Conservation (phyloP, 1,284 basidiomycete species). For the Rhizoctonia solani region DNA sequence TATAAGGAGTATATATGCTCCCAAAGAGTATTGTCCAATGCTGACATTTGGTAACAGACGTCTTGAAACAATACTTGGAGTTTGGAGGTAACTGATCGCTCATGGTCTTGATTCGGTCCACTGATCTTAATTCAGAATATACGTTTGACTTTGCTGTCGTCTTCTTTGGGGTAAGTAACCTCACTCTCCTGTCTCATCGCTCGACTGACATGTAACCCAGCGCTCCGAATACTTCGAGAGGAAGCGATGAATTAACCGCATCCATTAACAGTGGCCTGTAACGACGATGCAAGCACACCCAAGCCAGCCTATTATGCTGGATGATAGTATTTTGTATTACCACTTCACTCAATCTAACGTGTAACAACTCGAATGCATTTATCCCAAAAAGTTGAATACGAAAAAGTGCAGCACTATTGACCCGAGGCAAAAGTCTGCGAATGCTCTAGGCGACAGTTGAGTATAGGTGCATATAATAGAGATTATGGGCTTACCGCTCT, state of each 20-base stretch:
- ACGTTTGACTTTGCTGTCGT: conserved; percentile 81
- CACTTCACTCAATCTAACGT: conserved; percentile 22
- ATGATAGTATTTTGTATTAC: not conserved
- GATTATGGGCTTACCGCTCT: conserved; percentile 69
- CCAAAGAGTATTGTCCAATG: conserved; percentile 3
- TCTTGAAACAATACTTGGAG: conserved; percentile 75
- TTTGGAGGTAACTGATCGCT: conserved; percentile 53
- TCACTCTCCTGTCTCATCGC: conserved; percentile 36
- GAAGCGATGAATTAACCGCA: conserved; percentile 44
- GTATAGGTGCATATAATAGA: not conserved
- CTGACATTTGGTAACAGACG: conserved; percentile 51
- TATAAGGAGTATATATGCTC: conserved; percentile 64
- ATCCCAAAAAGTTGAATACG: conserved; percentile 95
- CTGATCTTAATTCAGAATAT: conserved; percentile 55
- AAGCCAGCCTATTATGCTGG: not conserved
- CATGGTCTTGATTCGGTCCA: not conserved
- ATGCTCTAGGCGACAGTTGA: conserved; percentile 64
- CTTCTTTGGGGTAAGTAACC: conserved; percentile 66
- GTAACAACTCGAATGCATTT: conserved; percentile 39
- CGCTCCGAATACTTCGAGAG: conserved; percentile 75
- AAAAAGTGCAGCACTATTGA: conserved; percentile 97
- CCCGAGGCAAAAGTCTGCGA: conserved; percentile 93
- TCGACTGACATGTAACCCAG: conserved; percentile 48
- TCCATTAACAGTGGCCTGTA: not conserved
- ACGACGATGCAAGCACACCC: not conserved